Evolutionary conservation across 306 rosid species (phyloP).

Genomic region (Begonia loranthoides): DNA sequence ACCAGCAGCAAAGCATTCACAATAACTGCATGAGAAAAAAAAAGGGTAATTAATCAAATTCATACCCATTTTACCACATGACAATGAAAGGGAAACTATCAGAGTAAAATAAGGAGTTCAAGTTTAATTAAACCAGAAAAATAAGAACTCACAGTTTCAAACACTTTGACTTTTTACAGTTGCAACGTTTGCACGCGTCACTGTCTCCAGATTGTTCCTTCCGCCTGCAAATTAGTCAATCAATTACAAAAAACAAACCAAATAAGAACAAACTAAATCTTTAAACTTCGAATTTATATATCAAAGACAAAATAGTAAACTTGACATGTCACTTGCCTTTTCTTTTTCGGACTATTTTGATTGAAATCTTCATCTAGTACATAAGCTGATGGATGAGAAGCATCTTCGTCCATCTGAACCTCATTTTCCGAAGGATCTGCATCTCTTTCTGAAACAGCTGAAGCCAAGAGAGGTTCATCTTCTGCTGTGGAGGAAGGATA

Average conservation of each 20-base stretch:
- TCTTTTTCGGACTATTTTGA: slow-evolving; percentile 11
- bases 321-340: slow-evolving; percentile 8
- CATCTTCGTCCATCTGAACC: slow-evolving; percentile 1
- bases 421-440: slow-evolving; percentile 3
- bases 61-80: too few species aligned
- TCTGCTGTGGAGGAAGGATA: slow-evolving; percentile 1
- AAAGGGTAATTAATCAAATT: not conserved
- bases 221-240: slow-evolving; percentile 4
- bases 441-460: slow-evolving; percentile 5
- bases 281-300: not conserved
- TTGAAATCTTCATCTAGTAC: slow-evolving; percentile 7
- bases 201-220: slow-evolving; percentile 12
- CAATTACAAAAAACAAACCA: not conserved
- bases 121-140: too few species aligned
- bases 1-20: slow-evolving; percentile 25
- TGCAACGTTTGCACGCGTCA: slow-evolving; percentile 18
- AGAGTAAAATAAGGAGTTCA: not conserved
- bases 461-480: not conserved
- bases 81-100: not conserved
- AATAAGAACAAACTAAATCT: not conserved
- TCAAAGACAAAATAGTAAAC: not conserved
- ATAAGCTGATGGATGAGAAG: slow-evolving; percentile 2
- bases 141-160: slow-evolving; percentile 14
- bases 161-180: slow-evolving; percentile 21
- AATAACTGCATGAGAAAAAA: slow-evolving; percentile 18